These are phyloP conservation scores for Schizosaccharomyces versatilis DNA, from an alignment of 1,139 yeast species.

Conservation along the genomic window DNA sequence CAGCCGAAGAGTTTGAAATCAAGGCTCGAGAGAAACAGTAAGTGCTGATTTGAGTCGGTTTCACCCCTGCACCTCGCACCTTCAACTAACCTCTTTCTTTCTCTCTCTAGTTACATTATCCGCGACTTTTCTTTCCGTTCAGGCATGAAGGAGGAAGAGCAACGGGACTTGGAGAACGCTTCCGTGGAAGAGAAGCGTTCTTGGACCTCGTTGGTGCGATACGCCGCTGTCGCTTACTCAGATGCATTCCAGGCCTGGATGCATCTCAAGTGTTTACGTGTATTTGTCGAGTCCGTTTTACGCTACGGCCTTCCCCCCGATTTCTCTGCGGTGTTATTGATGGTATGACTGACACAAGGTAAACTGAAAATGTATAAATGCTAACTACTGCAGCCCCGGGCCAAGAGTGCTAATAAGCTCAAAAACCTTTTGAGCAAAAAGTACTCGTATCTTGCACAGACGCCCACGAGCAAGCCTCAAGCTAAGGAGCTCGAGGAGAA, in stretches of 20 bases:
- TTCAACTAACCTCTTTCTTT: background rate
- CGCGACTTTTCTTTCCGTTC: slow-evolving; percentile 80
- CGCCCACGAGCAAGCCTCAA: slow-evolving; percentile 2
- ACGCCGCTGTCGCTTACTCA: slow-evolving; percentile 68
- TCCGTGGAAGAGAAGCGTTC: slow-evolving; percentile 52
- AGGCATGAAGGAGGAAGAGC: slow-evolving; percentile 19
- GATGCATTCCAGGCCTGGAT: slow-evolving; percentile 73
- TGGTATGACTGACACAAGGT: slow-evolving; percentile 17
- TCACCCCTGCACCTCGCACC: no score
- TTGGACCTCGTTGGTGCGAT: slow-evolving; percentile 57
- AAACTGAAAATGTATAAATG: background rate
- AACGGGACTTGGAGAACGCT: slow-evolving; percentile 27
- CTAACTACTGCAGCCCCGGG: slow-evolving; percentile 6
- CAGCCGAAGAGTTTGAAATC: slow-evolving; percentile 41
- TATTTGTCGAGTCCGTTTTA: slow-evolving; percentile 48
- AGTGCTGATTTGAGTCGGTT: slow-evolving; percentile 21
- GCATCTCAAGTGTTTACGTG: slow-evolving; percentile 51
- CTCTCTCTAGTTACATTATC: slow-evolving; percentile 26
- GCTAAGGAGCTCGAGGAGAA: slow-evolving; percentile 7
- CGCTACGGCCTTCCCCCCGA: slow-evolving; percentile 94
- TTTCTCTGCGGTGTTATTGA: slow-evolving; percentile 43
- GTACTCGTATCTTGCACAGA: slow-evolving; percentile 6
- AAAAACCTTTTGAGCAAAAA: slow-evolving; percentile 5
- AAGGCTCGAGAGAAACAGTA: slow-evolving; percentile 69
- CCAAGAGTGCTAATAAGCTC: slow-evolving; percentile 10